phyloP scores from a whole-genome alignment of 495 filamentous ascomycete genomes.

The Penicillium ochrochloron region DNA sequence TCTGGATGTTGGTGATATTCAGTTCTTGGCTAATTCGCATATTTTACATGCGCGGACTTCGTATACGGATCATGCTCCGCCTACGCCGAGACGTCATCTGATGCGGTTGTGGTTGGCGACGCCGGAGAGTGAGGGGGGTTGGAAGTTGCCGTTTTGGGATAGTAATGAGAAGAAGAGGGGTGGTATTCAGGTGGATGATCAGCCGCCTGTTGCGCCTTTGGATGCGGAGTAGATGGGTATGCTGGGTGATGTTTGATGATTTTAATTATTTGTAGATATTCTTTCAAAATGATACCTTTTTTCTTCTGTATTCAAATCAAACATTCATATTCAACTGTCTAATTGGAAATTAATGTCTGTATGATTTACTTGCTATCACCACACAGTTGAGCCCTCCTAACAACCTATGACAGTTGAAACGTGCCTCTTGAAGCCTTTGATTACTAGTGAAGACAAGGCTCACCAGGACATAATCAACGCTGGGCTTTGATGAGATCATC shows the following conservation, averaged over 20 bases:
- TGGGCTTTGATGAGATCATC: no score
- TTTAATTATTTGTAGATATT: not conserved
- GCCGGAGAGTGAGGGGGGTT: conserved; percentile 82
- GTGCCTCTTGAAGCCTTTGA: no score
- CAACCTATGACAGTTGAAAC: no score
- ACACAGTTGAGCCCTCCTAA: no score
- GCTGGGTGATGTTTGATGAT: not conserved
- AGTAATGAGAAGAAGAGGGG: conserved; percentile 81
- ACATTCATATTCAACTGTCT: no score
- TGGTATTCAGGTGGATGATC: conserved; percentile 85
- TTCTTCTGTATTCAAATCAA: conserved; percentile 42
- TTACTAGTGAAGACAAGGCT: no score
- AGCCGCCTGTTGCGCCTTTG: conserved; percentile 65
- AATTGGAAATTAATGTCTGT: no score
- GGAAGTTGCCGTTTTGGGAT: conserved; percentile 83
- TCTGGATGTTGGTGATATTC: conserved; percentile 78
- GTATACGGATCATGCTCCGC: conserved; percentile 67
- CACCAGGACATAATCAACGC: no score
- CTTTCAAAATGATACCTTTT: conserved; percentile 2
- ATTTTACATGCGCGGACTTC: conserved; percentile 71
- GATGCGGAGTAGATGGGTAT: conserved; percentile 64
- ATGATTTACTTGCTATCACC: no score
- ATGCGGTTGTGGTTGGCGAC: conserved; percentile 84
- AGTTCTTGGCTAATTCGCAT: conserved; percentile 73
- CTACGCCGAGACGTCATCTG: conserved; percentile 70